Base-by-base conservation (phyloP, 306 rosid species). In the Quercus cerris region DNA sequence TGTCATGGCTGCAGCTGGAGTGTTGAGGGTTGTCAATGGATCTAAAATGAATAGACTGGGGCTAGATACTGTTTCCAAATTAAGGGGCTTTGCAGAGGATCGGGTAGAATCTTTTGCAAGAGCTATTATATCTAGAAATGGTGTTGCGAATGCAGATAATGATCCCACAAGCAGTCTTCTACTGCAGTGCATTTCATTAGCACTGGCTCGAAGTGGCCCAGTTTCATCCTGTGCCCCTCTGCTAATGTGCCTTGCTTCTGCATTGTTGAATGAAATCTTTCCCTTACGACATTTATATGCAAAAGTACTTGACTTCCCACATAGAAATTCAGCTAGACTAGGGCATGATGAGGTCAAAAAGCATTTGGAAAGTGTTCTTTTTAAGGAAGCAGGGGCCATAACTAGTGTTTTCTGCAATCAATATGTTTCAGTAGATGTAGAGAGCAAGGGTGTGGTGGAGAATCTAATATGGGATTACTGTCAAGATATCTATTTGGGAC, bases 1-100 rank as follows among this genome's bases (percentile, higher is more conserved):
- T 86, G 89, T 88, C 64, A 91, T 93, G 97, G 90, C 95, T 82
- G 94, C 86, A 2, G 87, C 92, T 69, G 99, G 99, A 76, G 89
- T 82, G 58, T 82, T 94, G 73, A 91, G 90, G 85, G 86, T 83
- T 74, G 46, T 82, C 17, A 85, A 85, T 83, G 85, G 82, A 63
- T 79, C 78, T 57, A 55, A 69, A 19, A 78, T 75, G 62, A 76
- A 70, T 84, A 90, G 85, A 83, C 66, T 74, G 27, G 87, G 79
- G 49, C 38, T 76, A 30, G 90, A 89, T 27, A 35, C 76, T 30
- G 57, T 89, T 57, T 73, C 90, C 20, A 74, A 75, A 83, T 81
- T 82, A 56, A 86, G 89, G 75, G 70, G 75, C 68, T 87, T 82
- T 27, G 94, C 91, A 3, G 86, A 86, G 83, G 82, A 75, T 78